A percentile compares a stretch with the other conserved stretches of the same genome.
These are phyloP conservation scores for Phlebiopsis gigantea DNA, from an alignment of 768 basidiomycete species.

Conservation along the genomic window DNA sequence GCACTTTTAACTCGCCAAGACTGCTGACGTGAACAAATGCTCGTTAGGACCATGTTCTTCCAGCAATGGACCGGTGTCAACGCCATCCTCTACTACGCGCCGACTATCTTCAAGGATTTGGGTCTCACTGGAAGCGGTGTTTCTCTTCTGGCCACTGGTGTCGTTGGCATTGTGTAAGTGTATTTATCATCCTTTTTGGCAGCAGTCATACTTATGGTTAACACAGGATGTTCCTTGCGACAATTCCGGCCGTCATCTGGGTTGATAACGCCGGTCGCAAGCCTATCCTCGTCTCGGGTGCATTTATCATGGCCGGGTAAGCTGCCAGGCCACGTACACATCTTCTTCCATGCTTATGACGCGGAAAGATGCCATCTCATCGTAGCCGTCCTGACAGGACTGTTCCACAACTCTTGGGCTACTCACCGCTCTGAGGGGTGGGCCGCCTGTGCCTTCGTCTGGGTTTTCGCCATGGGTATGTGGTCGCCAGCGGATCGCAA, in stretches of 20 bases:
- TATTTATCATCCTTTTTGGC: not conserved
- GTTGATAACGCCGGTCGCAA: slow-evolving; percentile 73
- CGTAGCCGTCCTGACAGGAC: slow-evolving; percentile 58
- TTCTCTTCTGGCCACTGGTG: slow-evolving; percentile 57
- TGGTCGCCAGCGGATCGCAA: not conserved
- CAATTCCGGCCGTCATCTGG: slow-evolving; percentile 79
- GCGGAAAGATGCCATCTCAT: slow-evolving; percentile 52
- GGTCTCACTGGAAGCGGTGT: slow-evolving; percentile 58
- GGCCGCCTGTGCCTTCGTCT: slow-evolving; percentile 65
- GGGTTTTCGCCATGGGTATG: slow-evolving; percentile 67
- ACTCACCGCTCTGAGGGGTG: slow-evolving; percentile 55
- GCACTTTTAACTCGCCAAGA: slow-evolving; percentile 14
- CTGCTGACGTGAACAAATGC: slow-evolving; percentile 24
- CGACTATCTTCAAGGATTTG: slow-evolving; percentile 58
- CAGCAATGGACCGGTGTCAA: slow-evolving; percentile 84
- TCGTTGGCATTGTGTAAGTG: slow-evolving; percentile 66
- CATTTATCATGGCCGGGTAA: slow-evolving; percentile 60
- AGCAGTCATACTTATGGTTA: slow-evolving; percentile 28
- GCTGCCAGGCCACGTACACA: slow-evolving; percentile 25
- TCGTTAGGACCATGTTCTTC: slow-evolving; percentile 57
- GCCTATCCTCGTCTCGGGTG: slow-evolving; percentile 69
- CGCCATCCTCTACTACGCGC: slow-evolving; percentile 74
- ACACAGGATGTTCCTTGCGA: slow-evolving; percentile 57
- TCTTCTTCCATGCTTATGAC: slow-evolving; percentile 17
- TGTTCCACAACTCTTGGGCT: slow-evolving; percentile 52